Base-by-base conservation (phyloP, 208 protist species). In the Acanthamoeba royreba region DNA sequence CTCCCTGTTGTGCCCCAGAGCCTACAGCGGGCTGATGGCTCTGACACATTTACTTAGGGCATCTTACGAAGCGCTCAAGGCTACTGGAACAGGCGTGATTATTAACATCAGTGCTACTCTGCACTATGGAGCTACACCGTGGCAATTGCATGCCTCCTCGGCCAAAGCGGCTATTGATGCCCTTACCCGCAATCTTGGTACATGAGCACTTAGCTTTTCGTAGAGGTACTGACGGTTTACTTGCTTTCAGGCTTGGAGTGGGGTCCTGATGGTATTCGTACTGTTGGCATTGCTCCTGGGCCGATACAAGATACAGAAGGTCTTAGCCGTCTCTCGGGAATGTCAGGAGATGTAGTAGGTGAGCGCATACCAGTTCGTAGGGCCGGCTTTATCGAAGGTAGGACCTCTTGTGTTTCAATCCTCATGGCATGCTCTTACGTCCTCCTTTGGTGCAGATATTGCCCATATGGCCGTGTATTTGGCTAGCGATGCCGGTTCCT, bases 21-120 rank as follows among this genome's bases (percentile, higher is more conserved):
- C 72, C 28, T n/a, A 83, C 35, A n/a, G 31, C 46, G 22, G 22
- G n/a, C n/a, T 83, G 22, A 63, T 22, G 45, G 43, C 49, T 9
- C 9, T 55, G 13, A 9, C 49, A 9, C 49, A 79, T 19, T 47
- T 11, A 19, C 79, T 28, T 11, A 55, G 49, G 17, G 95, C 94
- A 2, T 52, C 47, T n/a, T 83, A 85, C 17, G 74, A 90, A 33
- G 85, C 53, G 9, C 43, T 96, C 33, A 96, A 94, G 69, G 61
- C 81, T 5, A 45, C 11, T 19, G 40, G 40, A n/a, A 74, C 19
- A 25, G 74, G 53, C 9, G 25, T 92, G 25, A 95, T 96, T 31
- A 95, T 96, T 63, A 96, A 96, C 90, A 96, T 96, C 72, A 90
- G 72, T 61, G 93, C 93, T 33, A 96, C 52, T 7, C 66, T 96